Conservation (phyloP, 139 green algal species). For the Tetraselmis chui region DNA sequence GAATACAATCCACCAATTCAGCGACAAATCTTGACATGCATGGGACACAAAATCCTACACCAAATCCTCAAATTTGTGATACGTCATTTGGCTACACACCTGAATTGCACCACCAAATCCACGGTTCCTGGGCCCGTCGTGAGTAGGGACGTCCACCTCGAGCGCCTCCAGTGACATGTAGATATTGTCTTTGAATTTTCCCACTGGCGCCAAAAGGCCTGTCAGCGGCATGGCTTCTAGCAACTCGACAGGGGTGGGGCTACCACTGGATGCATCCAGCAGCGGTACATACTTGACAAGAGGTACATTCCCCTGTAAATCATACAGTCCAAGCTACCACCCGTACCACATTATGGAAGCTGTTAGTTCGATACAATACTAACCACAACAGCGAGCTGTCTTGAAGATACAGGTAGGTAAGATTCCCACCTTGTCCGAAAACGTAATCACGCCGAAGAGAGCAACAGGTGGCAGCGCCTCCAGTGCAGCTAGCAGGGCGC, state of each 20-base stretch:
- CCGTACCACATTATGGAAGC: not conserved
- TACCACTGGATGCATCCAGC: slow-evolving; percentile 17
- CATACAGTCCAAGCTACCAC: slow-evolving; percentile 51
- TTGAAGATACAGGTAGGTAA: not conserved
- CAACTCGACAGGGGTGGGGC: slow-evolving; percentile 32
- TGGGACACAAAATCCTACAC: too few relatives aligned
- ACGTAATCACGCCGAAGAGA: slow-evolving; percentile 60
- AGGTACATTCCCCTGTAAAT: slow-evolving; percentile 31
- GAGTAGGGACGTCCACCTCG: too few relatives aligned
- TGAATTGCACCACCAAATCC: too few relatives aligned
- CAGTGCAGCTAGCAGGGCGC: slow-evolving; percentile 61
- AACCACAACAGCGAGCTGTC: not conserved
- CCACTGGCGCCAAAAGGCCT: slow-evolving; percentile 60
- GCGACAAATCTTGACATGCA: too few relatives aligned
- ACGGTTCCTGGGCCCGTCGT: too few relatives aligned
- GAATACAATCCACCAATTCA: too few relatives aligned
- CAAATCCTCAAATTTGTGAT: too few relatives aligned
- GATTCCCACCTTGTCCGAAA: slow-evolving; percentile 39
- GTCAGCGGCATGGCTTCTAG: slow-evolving; percentile 65
- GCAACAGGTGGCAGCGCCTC: slow-evolving; percentile 64
- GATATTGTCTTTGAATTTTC: slow-evolving; percentile 48
- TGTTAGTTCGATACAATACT: not conserved
- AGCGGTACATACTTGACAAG: slow-evolving; percentile 49
- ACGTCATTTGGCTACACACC: too few relatives aligned
- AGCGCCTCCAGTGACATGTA: slow-evolving; percentile 49